Conservation (phyloP, 73 alveolate genomes). For the Paramecium caudatum region DNA sequence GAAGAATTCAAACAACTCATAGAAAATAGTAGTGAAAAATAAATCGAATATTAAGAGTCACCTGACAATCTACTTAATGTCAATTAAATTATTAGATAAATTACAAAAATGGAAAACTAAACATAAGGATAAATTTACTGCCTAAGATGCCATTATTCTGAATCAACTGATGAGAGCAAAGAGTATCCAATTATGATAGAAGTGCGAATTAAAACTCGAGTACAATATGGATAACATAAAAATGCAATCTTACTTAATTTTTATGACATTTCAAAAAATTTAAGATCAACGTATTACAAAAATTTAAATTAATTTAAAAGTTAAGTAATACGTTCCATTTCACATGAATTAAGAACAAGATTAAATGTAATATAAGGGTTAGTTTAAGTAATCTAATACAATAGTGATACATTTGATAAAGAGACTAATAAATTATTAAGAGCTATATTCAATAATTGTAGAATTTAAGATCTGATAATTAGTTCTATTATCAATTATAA, state of each 20-base stretch:
- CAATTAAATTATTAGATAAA: background rate
- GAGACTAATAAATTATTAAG: conserved; percentile 7
- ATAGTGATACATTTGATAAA: conserved; percentile 2
- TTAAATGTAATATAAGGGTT: conserved; percentile 50
- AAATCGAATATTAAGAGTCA: background rate
- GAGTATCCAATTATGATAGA: conserved; percentile 12
- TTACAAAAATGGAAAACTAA: background rate
- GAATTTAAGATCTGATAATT: conserved; percentile 4
- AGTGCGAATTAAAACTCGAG: conserved; percentile 1
- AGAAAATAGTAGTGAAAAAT: background rate
- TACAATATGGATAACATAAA: conserved; percentile 22
- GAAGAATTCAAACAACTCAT: too few species aligned
- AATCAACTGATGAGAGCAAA: background rate
- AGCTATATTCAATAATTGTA: conserved; percentile 33
- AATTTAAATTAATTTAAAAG: conserved; percentile 20
- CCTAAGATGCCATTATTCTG: background rate
- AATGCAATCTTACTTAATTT: conserved; percentile 32
- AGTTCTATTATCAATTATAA: conserved; percentile 55
- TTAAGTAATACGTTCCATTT: conserved; percentile 4
- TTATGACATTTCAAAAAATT: conserved; percentile 13
- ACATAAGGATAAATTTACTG: background rate
- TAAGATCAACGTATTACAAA: conserved; percentile 35
- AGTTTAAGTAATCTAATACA: background rate
- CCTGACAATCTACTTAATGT: background rate
- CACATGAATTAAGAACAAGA: conserved; percentile 61